Conservation (phyloP, 495 filamentous ascomycete genomes). For the Aspergillus asperescens region DNA sequence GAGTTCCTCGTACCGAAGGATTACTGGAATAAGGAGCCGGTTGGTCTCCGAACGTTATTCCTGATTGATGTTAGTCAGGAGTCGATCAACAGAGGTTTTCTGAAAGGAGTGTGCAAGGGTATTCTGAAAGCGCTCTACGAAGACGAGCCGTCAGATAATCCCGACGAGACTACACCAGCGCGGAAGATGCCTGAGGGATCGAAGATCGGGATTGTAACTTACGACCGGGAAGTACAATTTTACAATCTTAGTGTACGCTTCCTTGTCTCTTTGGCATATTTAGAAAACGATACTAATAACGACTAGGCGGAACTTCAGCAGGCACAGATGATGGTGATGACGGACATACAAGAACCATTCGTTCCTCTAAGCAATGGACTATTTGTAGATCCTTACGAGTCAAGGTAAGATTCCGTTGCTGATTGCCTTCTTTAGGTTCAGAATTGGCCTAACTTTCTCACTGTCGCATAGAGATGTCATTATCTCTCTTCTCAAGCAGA, state of each 20-base stretch:
- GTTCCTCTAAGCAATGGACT: constrained; percentile 86
- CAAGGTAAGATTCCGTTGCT: constrained; percentile 53
- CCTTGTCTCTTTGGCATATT: constrained; percentile 14
- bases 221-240: constrained; percentile 92
- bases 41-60: constrained; percentile 82
- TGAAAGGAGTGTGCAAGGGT: constrained; percentile 89
- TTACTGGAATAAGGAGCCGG: constrained; percentile 95
- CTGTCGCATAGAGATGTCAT: constrained; percentile 58
- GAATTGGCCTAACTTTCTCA: too few species aligned
- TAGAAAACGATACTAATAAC: constrained; percentile 20
- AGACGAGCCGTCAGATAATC: constrained; percentile 47
- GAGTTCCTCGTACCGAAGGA: constrained; percentile 97
- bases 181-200: constrained; percentile 68
- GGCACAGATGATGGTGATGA: constrained; percentile 98
- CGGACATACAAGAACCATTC: constrained; percentile 95
- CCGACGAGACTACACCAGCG: constrained; percentile 39
- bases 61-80: constrained; percentile 89
- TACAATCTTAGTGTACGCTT: constrained; percentile 76
- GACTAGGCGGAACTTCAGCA: constrained; percentile 66
- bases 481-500: constrained; percentile 68
- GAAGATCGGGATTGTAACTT: constrained; percentile 93
- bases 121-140: constrained; percentile 81
- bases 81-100: constrained; percentile 77
- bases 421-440: not conserved
- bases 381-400: constrained; percentile 94